Conservation (phyloP, 306 rosid species). For the Abrus pulchellus region DNA sequence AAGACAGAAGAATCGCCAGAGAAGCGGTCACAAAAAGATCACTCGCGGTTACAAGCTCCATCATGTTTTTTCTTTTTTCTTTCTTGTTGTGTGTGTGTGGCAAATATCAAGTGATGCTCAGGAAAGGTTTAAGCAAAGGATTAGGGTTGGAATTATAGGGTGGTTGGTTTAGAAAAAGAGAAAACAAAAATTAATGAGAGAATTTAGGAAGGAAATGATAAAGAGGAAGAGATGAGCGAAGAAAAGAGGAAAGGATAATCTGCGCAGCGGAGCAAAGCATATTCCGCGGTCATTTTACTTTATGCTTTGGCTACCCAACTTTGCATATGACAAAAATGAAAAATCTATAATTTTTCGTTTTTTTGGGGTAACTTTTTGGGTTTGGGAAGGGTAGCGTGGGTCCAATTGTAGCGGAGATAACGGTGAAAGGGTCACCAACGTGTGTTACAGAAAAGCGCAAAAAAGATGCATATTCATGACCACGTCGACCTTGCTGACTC, state of each 20-base stretch:
- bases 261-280: constrained; percentile 64
- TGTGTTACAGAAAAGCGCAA: constrained; percentile 33
- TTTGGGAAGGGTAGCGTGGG: constrained; percentile 16
- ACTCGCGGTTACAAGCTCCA: constrained; percentile 63
- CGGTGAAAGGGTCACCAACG: constrained; percentile 37
- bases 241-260: constrained; percentile 54
- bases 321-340: not conserved
- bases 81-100: not conserved
- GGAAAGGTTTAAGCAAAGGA: not conserved
- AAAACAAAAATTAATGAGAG: not conserved
- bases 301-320: constrained; percentile 35
- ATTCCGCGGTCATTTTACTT: constrained; percentile 57
- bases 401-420: constrained; percentile 13
- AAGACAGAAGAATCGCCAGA: constrained; percentile 63
- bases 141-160: not conserved
- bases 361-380: not conserved
- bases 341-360: not conserved
- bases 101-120: not conserved
- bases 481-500: constrained; percentile 10
- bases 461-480: constrained; percentile 5
- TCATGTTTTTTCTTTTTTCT: not conserved
- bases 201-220: constrained; percentile 35
- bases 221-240: constrained; percentile 10
- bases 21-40: constrained; percentile 65
- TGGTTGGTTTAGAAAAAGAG: not conserved